phyloP scores from a whole-genome alignment of 1,139 yeast genomes.

The Diutina pseudorugosa region DNA sequence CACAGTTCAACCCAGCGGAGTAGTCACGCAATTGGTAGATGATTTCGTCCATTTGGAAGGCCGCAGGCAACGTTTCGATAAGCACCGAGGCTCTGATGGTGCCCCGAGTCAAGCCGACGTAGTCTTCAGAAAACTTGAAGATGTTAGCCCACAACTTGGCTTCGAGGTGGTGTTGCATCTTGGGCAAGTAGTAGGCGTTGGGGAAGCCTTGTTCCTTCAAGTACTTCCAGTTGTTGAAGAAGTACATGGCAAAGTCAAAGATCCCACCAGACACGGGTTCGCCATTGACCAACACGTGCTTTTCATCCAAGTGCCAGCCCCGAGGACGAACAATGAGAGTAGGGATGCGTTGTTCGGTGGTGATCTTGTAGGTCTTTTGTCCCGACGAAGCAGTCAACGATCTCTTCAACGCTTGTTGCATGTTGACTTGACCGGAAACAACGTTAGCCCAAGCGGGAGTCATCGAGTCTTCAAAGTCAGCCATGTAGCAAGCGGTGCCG shows the following conservation, averaged over 20 bases:
- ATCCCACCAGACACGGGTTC: constrained; percentile 64
- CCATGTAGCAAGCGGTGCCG: constrained; percentile 84
- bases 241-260: constrained; percentile 69
- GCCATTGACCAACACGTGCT: constrained; percentile 63
- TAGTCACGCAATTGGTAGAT: constrained; percentile 66
- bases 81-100: constrained; percentile 70
- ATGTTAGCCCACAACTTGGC: constrained; percentile 74
- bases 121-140: constrained; percentile 59
- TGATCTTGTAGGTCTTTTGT: constrained; percentile 51
- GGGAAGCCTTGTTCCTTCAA: constrained; percentile 50
- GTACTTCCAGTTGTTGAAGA: constrained; percentile 62
- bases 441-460: constrained; percentile 93
- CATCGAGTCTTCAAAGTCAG: constrained; percentile 89
- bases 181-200: constrained; percentile 70
- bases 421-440: constrained; percentile 81
- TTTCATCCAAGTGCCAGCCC: constrained; percentile 77
- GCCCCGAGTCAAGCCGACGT: constrained; percentile 53
- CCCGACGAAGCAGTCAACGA: constrained; percentile 45
- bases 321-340: constrained; percentile 76
- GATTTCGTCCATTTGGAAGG: constrained; percentile 74
- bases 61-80: constrained; percentile 68
- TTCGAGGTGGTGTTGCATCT: constrained; percentile 72
- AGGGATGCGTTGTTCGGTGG: constrained; percentile 47
- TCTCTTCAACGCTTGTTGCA: constrained; percentile 76
- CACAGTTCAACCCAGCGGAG: constrained; percentile 69